Base-by-base conservation (phyloP, 306 rosid species). In the Vicia sativa region DNA sequence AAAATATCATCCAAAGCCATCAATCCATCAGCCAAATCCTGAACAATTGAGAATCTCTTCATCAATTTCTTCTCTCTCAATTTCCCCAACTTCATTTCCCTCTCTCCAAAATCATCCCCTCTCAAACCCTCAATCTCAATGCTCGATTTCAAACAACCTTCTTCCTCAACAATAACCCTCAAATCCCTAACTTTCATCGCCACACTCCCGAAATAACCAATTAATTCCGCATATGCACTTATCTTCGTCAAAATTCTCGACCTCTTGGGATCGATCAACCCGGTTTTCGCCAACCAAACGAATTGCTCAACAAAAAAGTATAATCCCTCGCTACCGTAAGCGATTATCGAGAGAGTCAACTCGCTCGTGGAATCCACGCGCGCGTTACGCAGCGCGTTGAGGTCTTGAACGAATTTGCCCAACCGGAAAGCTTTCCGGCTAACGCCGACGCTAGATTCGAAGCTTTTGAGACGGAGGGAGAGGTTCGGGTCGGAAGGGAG, bases 351-450 rank as follows among this genome's bases (percentile, higher is more conserved):
- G 0, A 73, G 70, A 68, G 71, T 18, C 3, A 82, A 34, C 0
- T 82, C 80, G 31, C 39, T 67, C 3, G 26, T 64, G 29, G 87
- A 82, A 45, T 83, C 84, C 8, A 62, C 68, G n/a, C 67, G 81
- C 8, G 87, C 29, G 65, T 18, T 73, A 42, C 86, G 49, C 1
- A 92, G 67, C 10, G 96, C 88, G 87, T 92, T 89, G 42, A 92
- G 70, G 79, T 90, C 91, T 55, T 92, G 96, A 56, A 92, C 81
- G 75, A 92, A 92, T 57, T 92, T 92, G 0, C 98, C 96, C 58
- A 92, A 89, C 18, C 98, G 39, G 83, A 92, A 90, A 79, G 98
- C 93, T 13, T 92, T 92, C 7, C 98, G 96, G 53, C 91, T 89
- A 1, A 92, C 74, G 7, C 96, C 98, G 16, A 92, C 96, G 80